Evolutionary conservation across 495 filamentous ascomycete genomes (phyloP), one percentile per base, ranked within the genome.

Genomic region (Aspergillus hancockii): DNA sequence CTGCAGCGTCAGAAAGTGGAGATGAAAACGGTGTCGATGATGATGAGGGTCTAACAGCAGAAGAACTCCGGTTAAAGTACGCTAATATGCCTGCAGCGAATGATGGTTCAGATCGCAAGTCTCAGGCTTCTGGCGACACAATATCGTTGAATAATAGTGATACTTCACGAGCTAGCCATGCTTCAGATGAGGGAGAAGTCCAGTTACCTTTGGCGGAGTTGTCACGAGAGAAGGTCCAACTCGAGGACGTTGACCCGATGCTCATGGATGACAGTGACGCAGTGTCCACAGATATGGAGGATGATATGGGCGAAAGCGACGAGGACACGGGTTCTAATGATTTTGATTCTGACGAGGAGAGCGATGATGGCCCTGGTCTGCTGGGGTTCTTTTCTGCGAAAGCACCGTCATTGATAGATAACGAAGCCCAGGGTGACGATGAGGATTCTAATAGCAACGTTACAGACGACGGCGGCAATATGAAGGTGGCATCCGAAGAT

Each of bases 211-310:
- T 67, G n/a, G 65, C 57, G 13, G 62, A 71, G 32, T 51, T 67
- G n/a, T 68, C 68, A 40, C 52, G 63, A 3, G 65, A 63, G 9
- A 54, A 71, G 6, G 65, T 78, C 34, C 74, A 83, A 55, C 58
- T 84, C 6, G 90, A 91, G 23, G 86, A 93, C 57, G 83, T 89
- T 49, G 87, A 89, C 65, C 78, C 82, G 22, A 76, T 82, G 28
- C 73, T 91, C 40, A 74, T 88, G 65, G 88, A 90, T 58, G 88
- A 90, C 56, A 90, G 84, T 41, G 91, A 94, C 63, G 88, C 89
- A 60, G 66, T 54, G 23, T 94, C 90, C 10, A 87, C 90, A 8
- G 90, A 93, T 59, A 96, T 97, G 93, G 88, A 92, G 63, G 88
- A 92, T 65, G 90, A 93, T 61, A 83, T 90, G 71, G 85, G 84